Base-by-base conservation (phyloP, 192 early-diverging fungal genomes). In the Chytriomyces confervae region DNA sequence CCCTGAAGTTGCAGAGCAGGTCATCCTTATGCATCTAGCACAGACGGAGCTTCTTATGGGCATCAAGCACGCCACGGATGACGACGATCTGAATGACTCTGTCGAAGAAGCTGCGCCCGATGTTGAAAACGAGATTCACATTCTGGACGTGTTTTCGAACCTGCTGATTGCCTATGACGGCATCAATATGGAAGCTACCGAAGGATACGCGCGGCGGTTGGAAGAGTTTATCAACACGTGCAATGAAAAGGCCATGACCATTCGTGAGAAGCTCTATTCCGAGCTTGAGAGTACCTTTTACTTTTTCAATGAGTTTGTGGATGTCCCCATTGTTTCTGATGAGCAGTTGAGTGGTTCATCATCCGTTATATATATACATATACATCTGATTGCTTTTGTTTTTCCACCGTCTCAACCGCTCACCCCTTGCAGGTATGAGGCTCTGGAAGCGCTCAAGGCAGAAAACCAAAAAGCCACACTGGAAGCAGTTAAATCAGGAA, bases 401-500 rank as follows among this genome's bases (percentile, higher is more conserved):
- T n/a, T 57, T 57, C 13, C 13, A 20, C 20, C 13, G 16, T n/a
- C 13, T n/a, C 20, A n/a, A 13, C 13, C 13, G 20, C 20, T 27
- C 50, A 23, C 61, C 10, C 10, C 27, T 0, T 77, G 9, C 57
- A 88, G 86, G 67, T 88, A 82, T 69, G 78, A 78, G 18, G 78
- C 86, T 43, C 77, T 90, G 8, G 84, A 90, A 68, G 78, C 69
- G 18, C 81, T 86, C 45, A 81, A 82, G 57, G 79, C 80, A 48
- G 77, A 81, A 46, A 80, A 81, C 6, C 86, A 89, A 69, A 88
- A 89, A 62, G 89, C 89, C 6, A 90, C 86, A 13, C 65, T 89
- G n/a, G 89, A 90, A 69, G 86, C 89, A 66, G 82, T 90, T 16
- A 90, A 90, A 72, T 84, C 86, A 7, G 89, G 89, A 24, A 89